Conservation (phyloP, 306 rosid genomes). For the Rosa multiflora region DNA sequence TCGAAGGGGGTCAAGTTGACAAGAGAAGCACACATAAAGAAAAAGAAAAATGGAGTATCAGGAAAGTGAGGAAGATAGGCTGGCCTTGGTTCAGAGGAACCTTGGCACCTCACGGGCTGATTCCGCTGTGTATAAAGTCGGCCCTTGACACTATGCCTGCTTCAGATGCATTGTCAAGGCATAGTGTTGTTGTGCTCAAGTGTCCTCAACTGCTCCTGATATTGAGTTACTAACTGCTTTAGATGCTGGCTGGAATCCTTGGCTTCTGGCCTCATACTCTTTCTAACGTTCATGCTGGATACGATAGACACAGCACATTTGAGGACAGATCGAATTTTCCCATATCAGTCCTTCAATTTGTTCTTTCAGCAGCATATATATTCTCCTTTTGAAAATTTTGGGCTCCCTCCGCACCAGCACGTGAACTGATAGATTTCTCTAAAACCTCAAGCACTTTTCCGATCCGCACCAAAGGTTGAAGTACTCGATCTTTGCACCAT, state of each 20-base stretch:
- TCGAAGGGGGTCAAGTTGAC: too few relatives aligned
- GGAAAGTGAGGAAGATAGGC: too few relatives aligned
- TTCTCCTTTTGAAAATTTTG: conserved; percentile 82
- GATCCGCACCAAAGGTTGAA: conserved; percentile 50
- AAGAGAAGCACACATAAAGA: too few relatives aligned
- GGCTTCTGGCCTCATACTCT: conserved; percentile 60
- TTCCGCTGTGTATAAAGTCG: too few relatives aligned
- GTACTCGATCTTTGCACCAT: too few relatives aligned
- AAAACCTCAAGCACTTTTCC: conserved; percentile 64
- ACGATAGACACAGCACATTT: conserved; percentile 71
- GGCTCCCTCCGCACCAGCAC: conserved; percentile 63
- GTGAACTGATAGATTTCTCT: conserved; percentile 72
- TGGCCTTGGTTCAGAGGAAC: too few relatives aligned
- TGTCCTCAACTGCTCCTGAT: conserved; percentile 79
- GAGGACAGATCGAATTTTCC: conserved; percentile 62
- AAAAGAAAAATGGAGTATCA: too few relatives aligned
- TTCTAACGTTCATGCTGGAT: conserved; percentile 70
- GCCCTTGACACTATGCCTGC: conserved; percentile 43
- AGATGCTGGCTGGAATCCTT: conserved; percentile 72
- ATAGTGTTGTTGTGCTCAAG: conserved; percentile 82
- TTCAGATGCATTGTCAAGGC: conserved; percentile 89
- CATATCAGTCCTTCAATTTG: conserved; percentile 65
- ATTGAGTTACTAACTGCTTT: conserved; percentile 75
- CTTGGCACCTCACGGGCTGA: too few relatives aligned
- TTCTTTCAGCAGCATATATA: conserved; percentile 68